Evolutionary conservation across 1,284 basidiomycete species (phyloP).

Genomic region (Ganoderma resinaceum): DNA sequence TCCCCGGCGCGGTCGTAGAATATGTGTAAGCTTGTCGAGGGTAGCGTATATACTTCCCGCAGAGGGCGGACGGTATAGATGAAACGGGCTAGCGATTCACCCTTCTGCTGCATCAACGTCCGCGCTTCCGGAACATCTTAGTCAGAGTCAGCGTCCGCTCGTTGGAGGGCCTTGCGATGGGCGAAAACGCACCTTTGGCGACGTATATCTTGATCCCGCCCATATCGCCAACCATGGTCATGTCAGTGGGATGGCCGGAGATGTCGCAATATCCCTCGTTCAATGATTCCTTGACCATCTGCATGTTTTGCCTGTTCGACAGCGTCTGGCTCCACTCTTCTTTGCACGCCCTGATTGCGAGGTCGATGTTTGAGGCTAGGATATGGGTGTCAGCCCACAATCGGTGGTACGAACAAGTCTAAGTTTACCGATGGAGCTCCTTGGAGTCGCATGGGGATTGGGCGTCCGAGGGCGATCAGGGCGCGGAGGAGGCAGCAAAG

Average conservation of each 20-base stretch:
- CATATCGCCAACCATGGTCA: slow-evolving; percentile 71
- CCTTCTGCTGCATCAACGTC: slow-evolving; percentile 57
- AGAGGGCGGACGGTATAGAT: slow-evolving; percentile 67
- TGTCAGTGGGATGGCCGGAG: slow-evolving; percentile 70
- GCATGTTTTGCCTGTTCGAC: slow-evolving; percentile 72
- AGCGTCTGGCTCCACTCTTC: slow-evolving; percentile 71
- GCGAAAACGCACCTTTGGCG: slow-evolving; percentile 59
- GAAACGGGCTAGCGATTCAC: slow-evolving; percentile 71
- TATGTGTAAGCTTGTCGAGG: slow-evolving; percentile 79
- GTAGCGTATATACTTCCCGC: slow-evolving; percentile 66
- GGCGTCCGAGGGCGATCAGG: slow-evolving; percentile 26
- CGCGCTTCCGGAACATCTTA: slow-evolving; percentile 62
- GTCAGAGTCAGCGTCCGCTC: slow-evolving; percentile 16
- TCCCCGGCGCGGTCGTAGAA: slow-evolving; percentile 87
- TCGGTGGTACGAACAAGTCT: not conserved
- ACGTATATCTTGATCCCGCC: slow-evolving; percentile 72
- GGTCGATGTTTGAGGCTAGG: slow-evolving; percentile 71
- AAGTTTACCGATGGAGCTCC: slow-evolving; percentile 63
- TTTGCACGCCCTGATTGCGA: slow-evolving; percentile 81
- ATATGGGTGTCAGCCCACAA: not conserved
- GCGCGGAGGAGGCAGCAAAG: slow-evolving; percentile 25
- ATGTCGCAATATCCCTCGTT: slow-evolving; percentile 87
- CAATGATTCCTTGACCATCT: slow-evolving; percentile 75
- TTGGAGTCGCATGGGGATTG: slow-evolving; percentile 54
- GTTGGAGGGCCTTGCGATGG: not conserved